phyloP scores from a whole-genome alignment of 495 filamentous ascomycete genomes.

The Talaromyces wortmannii region DNA sequence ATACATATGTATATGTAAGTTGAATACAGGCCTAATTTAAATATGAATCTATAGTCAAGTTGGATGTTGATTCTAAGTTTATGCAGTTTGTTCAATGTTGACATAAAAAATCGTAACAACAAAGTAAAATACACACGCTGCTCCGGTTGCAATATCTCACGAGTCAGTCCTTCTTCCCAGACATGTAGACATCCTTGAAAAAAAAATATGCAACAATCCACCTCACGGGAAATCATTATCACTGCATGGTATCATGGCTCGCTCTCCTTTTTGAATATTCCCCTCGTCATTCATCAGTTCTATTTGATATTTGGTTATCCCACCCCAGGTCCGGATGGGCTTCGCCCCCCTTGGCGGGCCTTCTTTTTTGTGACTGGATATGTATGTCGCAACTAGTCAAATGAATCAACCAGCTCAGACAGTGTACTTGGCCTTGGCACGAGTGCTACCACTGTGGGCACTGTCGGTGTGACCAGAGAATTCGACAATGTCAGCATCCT shows the following conservation, averaged over 20 bases:
- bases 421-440: constrained; percentile 89
- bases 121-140: constrained; percentile 7
- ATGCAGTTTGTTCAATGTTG: constrained; percentile 1
- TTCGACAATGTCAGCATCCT: constrained; percentile 69
- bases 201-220: constrained; percentile 1
- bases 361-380: neutral
- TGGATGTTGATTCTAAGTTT: neutral
- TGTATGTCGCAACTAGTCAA: neutral
- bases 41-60: neutral
- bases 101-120: neutral
- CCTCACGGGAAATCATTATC: constrained; percentile 4
- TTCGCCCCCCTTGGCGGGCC: neutral
- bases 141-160: neutral
- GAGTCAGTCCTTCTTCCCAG: neutral
- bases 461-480: constrained; percentile 96
- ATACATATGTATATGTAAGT: no score
- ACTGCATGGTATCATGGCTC: constrained; percentile 7
- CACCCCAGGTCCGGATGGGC: neutral
- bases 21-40: no score
- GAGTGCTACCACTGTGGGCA: constrained; percentile 84
- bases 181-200: neutral
- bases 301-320: neutral
- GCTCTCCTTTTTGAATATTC: neutral
- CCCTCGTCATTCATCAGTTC: neutral
- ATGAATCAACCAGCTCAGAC: constrained; percentile 43